phyloP scores from a whole-genome alignment of 495 filamentous ascomycete genomes.

The Platismatia glauca region DNA sequence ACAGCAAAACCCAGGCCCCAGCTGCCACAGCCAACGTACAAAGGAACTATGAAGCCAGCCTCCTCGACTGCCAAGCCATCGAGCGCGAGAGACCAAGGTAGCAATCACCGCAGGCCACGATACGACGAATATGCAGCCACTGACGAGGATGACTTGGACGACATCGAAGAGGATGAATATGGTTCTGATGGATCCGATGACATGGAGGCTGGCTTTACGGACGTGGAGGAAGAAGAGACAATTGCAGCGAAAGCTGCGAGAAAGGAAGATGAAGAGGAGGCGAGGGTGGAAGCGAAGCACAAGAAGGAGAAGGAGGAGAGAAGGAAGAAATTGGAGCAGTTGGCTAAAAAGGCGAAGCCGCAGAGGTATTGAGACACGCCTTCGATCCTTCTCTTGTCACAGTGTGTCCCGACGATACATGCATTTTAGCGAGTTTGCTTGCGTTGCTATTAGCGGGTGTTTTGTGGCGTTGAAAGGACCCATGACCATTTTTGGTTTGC shows the following conservation, averaged over 20 bases:
- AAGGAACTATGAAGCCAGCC: slow-evolving; percentile 45
- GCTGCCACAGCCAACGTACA: slow-evolving; percentile 38
- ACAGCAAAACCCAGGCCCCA: slow-evolving; percentile 39
- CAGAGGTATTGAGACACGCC: slow-evolving; percentile 17
- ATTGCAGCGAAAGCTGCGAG: slow-evolving; percentile 40
- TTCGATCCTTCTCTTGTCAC: not conserved
- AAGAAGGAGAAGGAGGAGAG: slow-evolving; percentile 50
- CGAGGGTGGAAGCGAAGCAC: slow-evolving; percentile 42
- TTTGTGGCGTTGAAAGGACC: not conserved
- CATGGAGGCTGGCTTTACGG: slow-evolving; percentile 57
- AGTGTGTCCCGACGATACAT: not conserved
- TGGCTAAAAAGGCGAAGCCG: slow-evolving; percentile 31
- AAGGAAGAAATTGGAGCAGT: slow-evolving; percentile 40
- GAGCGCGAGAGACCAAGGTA: slow-evolving; percentile 17
- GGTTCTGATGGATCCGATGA: slow-evolving; percentile 50
- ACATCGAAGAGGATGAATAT: slow-evolving; percentile 44
- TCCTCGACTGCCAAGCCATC: slow-evolving; percentile 31
- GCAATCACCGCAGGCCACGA: slow-evolving; percentile 25
- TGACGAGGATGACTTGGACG: slow-evolving; percentile 40
- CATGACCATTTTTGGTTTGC: not conserved
- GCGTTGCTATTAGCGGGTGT: not conserved
- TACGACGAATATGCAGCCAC: slow-evolving; percentile 41
- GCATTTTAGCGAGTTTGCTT: not conserved
- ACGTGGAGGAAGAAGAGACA: slow-evolving; percentile 51
- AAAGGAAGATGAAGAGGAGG: slow-evolving; percentile 52